Conservation (phyloP, 2,329 filamentous ascomycete species). For the Didymella segeticola region DNA sequence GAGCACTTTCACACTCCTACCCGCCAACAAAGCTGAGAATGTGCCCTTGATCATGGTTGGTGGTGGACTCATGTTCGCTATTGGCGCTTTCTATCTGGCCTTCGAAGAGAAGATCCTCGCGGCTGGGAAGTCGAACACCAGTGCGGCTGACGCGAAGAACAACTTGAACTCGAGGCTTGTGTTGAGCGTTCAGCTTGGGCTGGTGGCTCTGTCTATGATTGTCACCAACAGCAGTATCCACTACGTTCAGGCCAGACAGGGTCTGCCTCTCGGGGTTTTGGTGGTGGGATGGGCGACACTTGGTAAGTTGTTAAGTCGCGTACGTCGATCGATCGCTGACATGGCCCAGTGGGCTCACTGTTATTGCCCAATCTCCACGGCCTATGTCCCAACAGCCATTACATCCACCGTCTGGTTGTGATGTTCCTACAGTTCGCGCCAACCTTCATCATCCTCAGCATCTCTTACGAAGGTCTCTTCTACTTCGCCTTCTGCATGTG, state of each 20-base stretch:
- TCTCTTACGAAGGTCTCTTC: conserved; percentile 96
- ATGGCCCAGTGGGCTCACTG: conserved; percentile 71
- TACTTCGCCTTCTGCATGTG: conserved; percentile 88
- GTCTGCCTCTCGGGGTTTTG: conserved; percentile 87
- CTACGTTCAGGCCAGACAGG: conserved; percentile 83
- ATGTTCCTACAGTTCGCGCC: conserved; percentile 94
- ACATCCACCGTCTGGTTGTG: conserved; percentile 85
- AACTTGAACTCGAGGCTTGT: conserved; percentile 64
- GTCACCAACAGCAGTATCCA: conserved; percentile 87
- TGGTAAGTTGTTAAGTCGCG: conserved; percentile 55
- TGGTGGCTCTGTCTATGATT: conserved; percentile 80
- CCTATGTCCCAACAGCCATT: conserved; percentile 81
- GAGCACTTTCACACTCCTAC: conserved; percentile 89
- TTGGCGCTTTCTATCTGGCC: conserved; percentile 78
- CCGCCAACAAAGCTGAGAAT: conserved; percentile 84
- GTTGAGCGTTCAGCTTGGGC: conserved; percentile 75
- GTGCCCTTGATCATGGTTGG: conserved; percentile 75
- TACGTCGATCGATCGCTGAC: conserved; percentile 13
- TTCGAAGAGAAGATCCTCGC: conserved; percentile 73
- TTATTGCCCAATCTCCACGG: conserved; percentile 82
- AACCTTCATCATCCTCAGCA: conserved; percentile 92
- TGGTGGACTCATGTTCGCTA: conserved; percentile 75
- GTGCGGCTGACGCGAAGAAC: conserved; percentile 35
- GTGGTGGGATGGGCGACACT: conserved; percentile 83
- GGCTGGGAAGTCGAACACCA: conserved; percentile 46